Base-by-base conservation (phyloP, 306 rosid genomes). In the Medicago truncatula region DNA sequence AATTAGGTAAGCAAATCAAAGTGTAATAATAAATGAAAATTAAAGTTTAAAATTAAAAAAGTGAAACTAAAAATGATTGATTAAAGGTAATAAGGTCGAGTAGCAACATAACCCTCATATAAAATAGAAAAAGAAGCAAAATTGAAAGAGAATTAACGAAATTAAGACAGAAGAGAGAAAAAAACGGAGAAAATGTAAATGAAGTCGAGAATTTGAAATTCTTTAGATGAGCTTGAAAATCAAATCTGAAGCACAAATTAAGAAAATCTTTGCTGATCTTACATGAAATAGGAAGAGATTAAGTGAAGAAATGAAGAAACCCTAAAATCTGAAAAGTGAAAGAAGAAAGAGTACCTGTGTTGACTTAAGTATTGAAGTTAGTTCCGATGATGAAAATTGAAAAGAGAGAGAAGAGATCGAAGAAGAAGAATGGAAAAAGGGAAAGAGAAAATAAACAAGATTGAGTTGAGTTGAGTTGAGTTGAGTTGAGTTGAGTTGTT, bases 261-360 rank as follows among this genome's bases (percentile, higher is more conserved):
- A 62, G 10, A 36, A 77, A 84, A 6, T 20, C 12, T 13, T 1
- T 2, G 49, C 40, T 74, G 83, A 84, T 84, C 87, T 81, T 63
- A 47, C 25, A n/a, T 17, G 49, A 34, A 28, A 74, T 23, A 5
- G 9, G 43, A 74, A 53, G 28, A 23, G 36, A 64, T 73, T 36
- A 15, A 14, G 69, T 17, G 60, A 62, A 67, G 73, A 20, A 54
- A 6, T 6, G 8, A 63, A 16, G 7, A 73, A 84, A 77, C 85
- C 88, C 88, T 84, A 84, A 74, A 84, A 81, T 77, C 78, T 15
- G 31, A 73, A 53, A 69, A 59, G 64, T 49, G 9, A 18, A 21
- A 21, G 28, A 49, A 23, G 70, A 34, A 36, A 23, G 12, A 28
- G 23, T 56, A 80, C 85, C 83, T 84, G 69, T 39, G 60, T 77